Evolutionary conservation across 805 yeast species (phyloP).

Genomic region (Hanseniaspora nectarophila): DNA sequence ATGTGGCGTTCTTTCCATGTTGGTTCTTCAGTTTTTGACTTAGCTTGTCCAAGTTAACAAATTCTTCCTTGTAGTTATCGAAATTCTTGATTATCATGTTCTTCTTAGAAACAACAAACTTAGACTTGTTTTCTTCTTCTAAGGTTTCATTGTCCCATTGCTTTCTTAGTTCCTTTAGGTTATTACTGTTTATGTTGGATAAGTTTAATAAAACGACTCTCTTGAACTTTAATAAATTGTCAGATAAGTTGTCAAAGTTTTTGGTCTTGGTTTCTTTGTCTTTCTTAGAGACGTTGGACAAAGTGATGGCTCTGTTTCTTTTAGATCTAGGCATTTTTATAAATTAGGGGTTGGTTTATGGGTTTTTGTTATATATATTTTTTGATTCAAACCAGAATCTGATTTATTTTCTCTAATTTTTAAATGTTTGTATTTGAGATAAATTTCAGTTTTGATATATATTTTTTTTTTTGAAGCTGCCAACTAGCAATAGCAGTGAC

Average conservation of each 20-base stretch:
- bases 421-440: too few relatives aligned
- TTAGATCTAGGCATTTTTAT: constrained; percentile 81
- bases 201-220: constrained; percentile 77
- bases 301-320: constrained; percentile 88
- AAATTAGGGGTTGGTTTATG: neutral
- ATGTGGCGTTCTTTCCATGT: constrained; percentile 20
- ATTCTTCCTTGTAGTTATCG: constrained; percentile 81
- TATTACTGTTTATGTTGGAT: constrained; percentile 91
- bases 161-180: constrained; percentile 78
- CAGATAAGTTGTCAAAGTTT: constrained; percentile 81
- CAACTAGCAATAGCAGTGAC: neutral
- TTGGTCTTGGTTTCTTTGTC: constrained; percentile 86
- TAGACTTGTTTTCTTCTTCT: constrained; percentile 33
- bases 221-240: constrained; percentile 60
- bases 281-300: constrained; percentile 92
- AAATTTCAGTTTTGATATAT: too few relatives aligned
- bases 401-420: too few relatives aligned
- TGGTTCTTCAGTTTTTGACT: constrained; percentile 49
- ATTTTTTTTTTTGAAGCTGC: neutral
- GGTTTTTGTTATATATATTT: neutral
- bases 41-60: constrained; percentile 52
- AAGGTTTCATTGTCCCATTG: constrained; percentile 63
- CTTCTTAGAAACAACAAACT: constrained; percentile 80
- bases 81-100: constrained; percentile 86
- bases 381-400: neutral